A percentile compares a stretch with the other conserved stretches of the same genome.
Conservation (phyloP, 805 yeast genomes). For the Barnettozyma populi region DNA sequence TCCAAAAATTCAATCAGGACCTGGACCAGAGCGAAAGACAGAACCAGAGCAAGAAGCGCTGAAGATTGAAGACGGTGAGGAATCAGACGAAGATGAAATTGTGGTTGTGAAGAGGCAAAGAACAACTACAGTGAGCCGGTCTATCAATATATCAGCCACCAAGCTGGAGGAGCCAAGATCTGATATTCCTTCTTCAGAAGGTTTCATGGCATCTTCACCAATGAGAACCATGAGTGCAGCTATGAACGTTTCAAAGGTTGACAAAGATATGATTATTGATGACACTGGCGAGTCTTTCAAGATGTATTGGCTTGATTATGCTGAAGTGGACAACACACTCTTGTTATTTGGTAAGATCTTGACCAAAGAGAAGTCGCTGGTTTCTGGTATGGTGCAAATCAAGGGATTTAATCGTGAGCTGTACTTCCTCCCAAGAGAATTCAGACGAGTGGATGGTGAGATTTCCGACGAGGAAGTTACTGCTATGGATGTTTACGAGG, state of each 20-base stretch:
- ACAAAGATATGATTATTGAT: conserved; percentile 19
- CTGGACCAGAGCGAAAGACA: not conserved
- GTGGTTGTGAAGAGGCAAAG: conserved; percentile 48
- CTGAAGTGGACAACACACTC: conserved; percentile 66
- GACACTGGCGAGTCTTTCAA: conserved; percentile 40
- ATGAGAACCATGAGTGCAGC: conserved; percentile 4
- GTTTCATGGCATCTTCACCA: conserved; percentile 17
- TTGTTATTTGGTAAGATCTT: conserved; percentile 77
- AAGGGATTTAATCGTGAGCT: conserved; percentile 65
- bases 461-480: conserved; percentile 36
- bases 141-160: conserved; percentile 35
- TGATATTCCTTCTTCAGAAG: conserved; percentile 7
- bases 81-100: conserved; percentile 54
- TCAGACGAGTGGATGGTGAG: conserved; percentile 39
- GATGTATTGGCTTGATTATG: conserved; percentile 88
- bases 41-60: conserved; percentile 4
- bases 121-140: conserved; percentile 35
- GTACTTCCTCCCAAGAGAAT: conserved; percentile 68
- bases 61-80: conserved; percentile 37
- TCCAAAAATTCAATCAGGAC: not conserved
- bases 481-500: conserved; percentile 69
- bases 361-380: conserved; percentile 50
- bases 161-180: conserved; percentile 14
- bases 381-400: conserved; percentile 74
- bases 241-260: conserved; percentile 14